Base-by-base conservation (phyloP, 1,284 basidiomycete species). In the Ustilago lituana region DNA sequence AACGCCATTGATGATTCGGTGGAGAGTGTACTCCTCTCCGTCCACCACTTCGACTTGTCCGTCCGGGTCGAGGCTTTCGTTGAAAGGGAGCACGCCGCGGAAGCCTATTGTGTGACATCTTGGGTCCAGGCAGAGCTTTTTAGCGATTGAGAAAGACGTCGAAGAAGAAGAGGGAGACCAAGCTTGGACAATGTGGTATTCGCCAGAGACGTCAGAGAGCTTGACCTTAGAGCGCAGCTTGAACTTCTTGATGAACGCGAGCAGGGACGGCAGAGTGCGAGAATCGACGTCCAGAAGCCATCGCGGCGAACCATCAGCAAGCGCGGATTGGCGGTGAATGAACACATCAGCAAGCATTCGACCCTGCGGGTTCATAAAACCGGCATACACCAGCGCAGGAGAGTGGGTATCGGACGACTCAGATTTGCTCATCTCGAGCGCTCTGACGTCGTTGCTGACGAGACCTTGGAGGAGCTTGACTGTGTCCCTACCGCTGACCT, bases 171-270 rank as follows among this genome's bases (percentile, higher is more conserved):
- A 44, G 10, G 22, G 10, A 15, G 46, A 88, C 92, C 93, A 97
- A 2, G 89, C 86, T 2, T 89, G 87, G 88, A 90, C 93, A 4
- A 92, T 87, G 69, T 90, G 87, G 84, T 88, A 93, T 68, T 91
- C 86, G 4, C 88, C 85, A 1, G 89, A 87, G 1, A 90, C 89
- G 78, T 93, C 90, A 6, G 20, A 11, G 35, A 98, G 84, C 79
- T 89, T 90, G 32, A 98, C 92, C 82, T 94, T 96, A 24, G 92
- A 89, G 5, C 95, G 89, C 2, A 99, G 86, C 54, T 95, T 87
- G 83, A 93, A 93, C 7, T 91, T 90, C 74, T 91, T 92, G 62
- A 96, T 85, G 70, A 90, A 84, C 20, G 86, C 81, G 19, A 89
- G 80, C 32, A 95, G 84, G 0, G 88, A 83, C 0, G 86, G 56